phyloP scores from a whole-genome alignment of 148 eudicot genomes.

The Rhododendron mucronatum region DNA sequence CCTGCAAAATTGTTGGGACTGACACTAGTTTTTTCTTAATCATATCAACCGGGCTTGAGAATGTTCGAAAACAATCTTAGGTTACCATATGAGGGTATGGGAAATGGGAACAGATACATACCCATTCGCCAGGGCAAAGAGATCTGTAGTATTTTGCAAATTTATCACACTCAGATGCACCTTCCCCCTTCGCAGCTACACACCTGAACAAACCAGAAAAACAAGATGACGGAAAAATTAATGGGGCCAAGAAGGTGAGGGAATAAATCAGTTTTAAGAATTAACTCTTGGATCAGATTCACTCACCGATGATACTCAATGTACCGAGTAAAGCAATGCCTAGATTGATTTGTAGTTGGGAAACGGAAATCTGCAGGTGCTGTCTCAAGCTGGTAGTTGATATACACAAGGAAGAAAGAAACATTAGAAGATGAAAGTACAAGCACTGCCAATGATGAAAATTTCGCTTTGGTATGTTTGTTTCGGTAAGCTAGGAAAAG shows the following conservation, averaged over 20 bases:
- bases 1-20: background rate
- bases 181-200: conserved; percentile 53
- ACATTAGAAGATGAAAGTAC: conserved; percentile 8
- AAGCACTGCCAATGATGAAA: background rate
- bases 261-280: background rate
- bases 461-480: background rate
- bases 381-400: conserved; percentile 61
- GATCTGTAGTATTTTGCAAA: conserved; percentile 55
- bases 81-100: background rate
- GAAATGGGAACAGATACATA: conserved; percentile 11
- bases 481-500: background rate
- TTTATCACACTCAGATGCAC: conserved; percentile 49
- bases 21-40: background rate
- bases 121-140: conserved; percentile 69
- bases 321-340: conserved; percentile 95
- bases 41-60: background rate
- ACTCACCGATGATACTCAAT: conserved; percentile 83
- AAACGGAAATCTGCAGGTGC: conserved; percentile 96
- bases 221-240: background rate
- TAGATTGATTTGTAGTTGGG: conserved; percentile 92
- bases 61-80: background rate
- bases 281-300: background rate
- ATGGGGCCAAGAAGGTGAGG: background rate
- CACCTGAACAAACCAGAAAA: conserved; percentile 27
- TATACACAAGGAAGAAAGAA: conserved; percentile 4